These are phyloP conservation scores for Xylaria sp. DNA, from an alignment of 2,329 filamentous ascomycete species.

Conservation along the genomic window DNA sequence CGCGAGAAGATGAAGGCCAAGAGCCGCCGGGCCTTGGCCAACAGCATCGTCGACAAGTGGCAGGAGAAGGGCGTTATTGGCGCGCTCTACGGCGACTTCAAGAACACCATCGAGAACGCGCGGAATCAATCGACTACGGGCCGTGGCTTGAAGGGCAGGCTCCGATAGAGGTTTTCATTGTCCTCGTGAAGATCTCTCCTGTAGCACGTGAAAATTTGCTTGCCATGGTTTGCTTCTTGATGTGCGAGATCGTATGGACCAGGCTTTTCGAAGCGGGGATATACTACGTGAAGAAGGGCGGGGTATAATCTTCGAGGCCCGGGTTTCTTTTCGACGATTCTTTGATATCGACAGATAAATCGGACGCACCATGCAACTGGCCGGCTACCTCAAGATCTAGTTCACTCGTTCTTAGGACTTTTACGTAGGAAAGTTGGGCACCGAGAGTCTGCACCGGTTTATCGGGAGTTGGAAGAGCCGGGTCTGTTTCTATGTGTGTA, in stretches of 20 bases:
- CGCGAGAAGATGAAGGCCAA: slow-evolving; percentile 70
- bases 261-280: not conserved
- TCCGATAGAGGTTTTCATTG: slow-evolving; percentile 13
- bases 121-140: slow-evolving; percentile 56
- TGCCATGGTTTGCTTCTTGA: not conserved
- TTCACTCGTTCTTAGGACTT: not conserved
- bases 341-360: not conserved
- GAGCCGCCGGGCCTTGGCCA: slow-evolving; percentile 68
- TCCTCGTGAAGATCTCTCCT: not conserved
- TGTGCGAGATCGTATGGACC: not conserved
- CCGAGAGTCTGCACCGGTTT: not conserved
- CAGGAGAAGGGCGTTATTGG: slow-evolving; percentile 66
- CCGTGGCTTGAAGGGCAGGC: slow-evolving; percentile 31
- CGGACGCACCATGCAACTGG: not conserved
- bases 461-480: not conserved
- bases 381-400: not conserved
- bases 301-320: not conserved
- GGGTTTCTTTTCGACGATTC: not conserved
- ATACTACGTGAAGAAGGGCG: not conserved
- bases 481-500: not conserved
- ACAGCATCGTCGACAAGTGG: slow-evolving; percentile 73
- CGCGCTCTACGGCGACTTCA: slow-evolving; percentile 73
- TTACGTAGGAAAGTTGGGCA: not conserved
- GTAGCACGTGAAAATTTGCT: not conserved
- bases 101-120: slow-evolving; percentile 68